Conservation (phyloP, 148 eudicot genomes). For the Pharnaceum exiguum region DNA sequence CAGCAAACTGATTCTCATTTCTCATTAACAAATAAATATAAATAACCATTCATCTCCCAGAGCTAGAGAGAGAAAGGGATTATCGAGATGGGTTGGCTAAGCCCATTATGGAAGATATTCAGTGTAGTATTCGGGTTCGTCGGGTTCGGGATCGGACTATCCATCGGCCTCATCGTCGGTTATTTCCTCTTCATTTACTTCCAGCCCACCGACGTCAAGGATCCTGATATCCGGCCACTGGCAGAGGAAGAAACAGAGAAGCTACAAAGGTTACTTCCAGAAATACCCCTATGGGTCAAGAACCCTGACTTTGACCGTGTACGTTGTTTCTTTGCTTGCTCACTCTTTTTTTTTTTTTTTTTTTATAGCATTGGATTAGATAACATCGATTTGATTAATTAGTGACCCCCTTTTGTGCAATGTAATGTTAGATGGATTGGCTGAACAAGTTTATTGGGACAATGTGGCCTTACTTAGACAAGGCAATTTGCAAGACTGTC, state of each 20-base stretch:
- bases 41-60: too few relatives aligned
- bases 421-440: constrained; percentile 68
- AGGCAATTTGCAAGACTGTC: constrained; percentile 87
- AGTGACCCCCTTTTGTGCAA: constrained; percentile 12
- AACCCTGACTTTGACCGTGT: constrained; percentile 91
- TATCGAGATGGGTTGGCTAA: constrained; percentile 63
- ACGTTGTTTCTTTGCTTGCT: constrained; percentile 19
- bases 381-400: too few relatives aligned
- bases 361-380: constrained; percentile 5
- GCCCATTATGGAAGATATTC: constrained; percentile 25
- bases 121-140: constrained; percentile 55
- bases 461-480: constrained; percentile 93
- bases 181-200: constrained; percentile 68
- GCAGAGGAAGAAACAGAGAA: constrained; percentile 58
- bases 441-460: constrained; percentile 68
- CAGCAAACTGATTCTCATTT: too few relatives aligned
- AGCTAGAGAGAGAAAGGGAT: too few relatives aligned
- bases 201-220: constrained; percentile 69
- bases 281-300: constrained; percentile 89
- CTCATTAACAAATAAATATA: too few relatives aligned
- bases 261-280: constrained; percentile 65
- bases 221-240: constrained; percentile 68
- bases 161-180: constrained; percentile 65
- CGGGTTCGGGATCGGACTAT: constrained; percentile 74
- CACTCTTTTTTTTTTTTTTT: neutral